Evolutionary conservation across 2,329 filamentous ascomycete genomes (phyloP).

Genomic region (Phoma sp.): DNA sequence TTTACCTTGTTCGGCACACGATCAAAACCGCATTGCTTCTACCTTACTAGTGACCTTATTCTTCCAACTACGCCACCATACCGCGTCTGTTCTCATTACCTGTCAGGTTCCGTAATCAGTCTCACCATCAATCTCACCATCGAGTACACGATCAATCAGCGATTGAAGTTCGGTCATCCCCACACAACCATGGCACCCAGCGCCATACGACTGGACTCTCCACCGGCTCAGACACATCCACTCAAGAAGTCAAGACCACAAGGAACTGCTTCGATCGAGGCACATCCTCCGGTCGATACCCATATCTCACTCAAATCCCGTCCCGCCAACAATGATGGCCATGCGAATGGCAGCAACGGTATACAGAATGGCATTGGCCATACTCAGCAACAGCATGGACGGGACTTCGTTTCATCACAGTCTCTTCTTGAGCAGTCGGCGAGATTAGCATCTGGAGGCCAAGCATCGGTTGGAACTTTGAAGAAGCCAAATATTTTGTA

Average conservation of each 20-base stretch:
- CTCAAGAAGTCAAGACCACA: constrained; percentile 28
- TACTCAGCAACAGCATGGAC: constrained; percentile 22
- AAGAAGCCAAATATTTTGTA: constrained; percentile 79
- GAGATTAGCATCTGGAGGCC: constrained; percentile 30
- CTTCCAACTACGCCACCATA: background rate
- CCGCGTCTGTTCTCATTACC: background rate
- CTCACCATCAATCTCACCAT: background rate
- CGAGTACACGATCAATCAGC: too few species aligned
- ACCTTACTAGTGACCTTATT: background rate
- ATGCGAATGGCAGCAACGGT: constrained; percentile 23
- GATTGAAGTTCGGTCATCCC: background rate
- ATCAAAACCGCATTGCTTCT: background rate
- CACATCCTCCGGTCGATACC: constrained; percentile 26
- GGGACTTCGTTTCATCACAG: constrained; percentile 36
- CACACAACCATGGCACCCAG: constrained; percentile 37
- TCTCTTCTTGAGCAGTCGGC: constrained; percentile 33
- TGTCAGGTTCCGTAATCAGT: background rate
- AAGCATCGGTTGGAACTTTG: constrained; percentile 14
- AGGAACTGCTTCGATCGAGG: constrained; percentile 31
- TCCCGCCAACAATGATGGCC: constrained; percentile 21
- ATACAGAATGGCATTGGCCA: constrained; percentile 16
- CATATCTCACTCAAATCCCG: constrained; percentile 24
- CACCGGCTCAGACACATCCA: constrained; percentile 19
- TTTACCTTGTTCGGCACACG: constrained; percentile 12
- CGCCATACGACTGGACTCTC: constrained; percentile 35